These are phyloP conservation scores for Aspergillus hancockii DNA, from an alignment of 495 filamentous ascomycete genomes.

Conservation along the genomic window DNA sequence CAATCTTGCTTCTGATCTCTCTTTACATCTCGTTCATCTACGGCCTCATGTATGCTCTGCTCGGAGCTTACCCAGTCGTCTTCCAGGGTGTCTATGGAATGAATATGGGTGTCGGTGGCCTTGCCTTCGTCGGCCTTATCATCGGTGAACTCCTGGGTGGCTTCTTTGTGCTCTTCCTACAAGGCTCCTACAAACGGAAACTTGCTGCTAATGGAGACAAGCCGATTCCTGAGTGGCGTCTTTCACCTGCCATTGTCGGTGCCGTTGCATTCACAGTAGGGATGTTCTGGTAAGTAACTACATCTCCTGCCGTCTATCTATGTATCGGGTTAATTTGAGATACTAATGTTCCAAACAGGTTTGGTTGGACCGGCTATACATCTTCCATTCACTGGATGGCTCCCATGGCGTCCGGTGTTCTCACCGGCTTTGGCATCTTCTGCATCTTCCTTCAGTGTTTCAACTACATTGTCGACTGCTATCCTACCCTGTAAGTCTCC, in stretches of 20 bases:
- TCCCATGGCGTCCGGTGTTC: slow-evolving; percentile 31
- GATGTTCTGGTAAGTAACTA: slow-evolving; percentile 50
- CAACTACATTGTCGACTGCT: slow-evolving; percentile 45
- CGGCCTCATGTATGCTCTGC: slow-evolving; percentile 44
- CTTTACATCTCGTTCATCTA: slow-evolving; percentile 52
- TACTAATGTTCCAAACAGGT: slow-evolving; percentile 25
- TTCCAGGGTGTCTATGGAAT: slow-evolving; percentile 41
- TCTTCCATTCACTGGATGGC: slow-evolving; percentile 38
- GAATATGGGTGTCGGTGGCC: slow-evolving; percentile 34
- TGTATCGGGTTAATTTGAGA: not conserved
- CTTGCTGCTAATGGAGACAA: slow-evolving; percentile 33
- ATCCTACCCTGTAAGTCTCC: slow-evolving; percentile 65
- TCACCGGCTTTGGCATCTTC: slow-evolving; percentile 38
- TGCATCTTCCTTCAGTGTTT: slow-evolving; percentile 43
- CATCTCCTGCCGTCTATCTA: not conserved
- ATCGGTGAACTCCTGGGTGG: slow-evolving; percentile 34
- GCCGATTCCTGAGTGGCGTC: slow-evolving; percentile 43
- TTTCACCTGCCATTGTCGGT: slow-evolving; percentile 50
- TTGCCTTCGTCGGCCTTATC: slow-evolving; percentile 42
- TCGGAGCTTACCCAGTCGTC: slow-evolving; percentile 46
- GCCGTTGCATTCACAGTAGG: slow-evolving; percentile 52
- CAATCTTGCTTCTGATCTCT: slow-evolving; percentile 46
- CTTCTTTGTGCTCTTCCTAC: slow-evolving; percentile 29
- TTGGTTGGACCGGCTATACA: slow-evolving; percentile 43
- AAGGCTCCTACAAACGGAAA: slow-evolving; percentile 31